Evolutionary conservation across 257 asterid genomes (phyloP).

Genomic region (Vinca minor): DNA sequence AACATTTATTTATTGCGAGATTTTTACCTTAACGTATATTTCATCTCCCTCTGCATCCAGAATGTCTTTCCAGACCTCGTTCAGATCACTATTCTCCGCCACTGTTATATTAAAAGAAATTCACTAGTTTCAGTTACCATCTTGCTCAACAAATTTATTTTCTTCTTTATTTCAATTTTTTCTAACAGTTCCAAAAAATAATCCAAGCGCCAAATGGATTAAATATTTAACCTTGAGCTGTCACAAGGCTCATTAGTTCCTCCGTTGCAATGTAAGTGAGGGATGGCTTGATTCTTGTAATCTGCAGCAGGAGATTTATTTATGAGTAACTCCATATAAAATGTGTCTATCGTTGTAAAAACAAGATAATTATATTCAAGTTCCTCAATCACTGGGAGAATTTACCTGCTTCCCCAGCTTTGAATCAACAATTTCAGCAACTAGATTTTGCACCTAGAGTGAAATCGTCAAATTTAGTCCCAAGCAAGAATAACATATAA

Average conservation of each 20-base stretch:
- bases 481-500: not conserved
- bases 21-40: conserved; percentile 76
- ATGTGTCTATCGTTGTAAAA: conserved; percentile 3
- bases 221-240: conserved; percentile 73
- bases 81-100: conserved; percentile 70
- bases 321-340: not conserved
- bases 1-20: not conserved
- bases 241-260: conserved; percentile 97
- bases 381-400: not conserved
- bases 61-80: conserved; percentile 93
- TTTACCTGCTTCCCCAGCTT: conserved; percentile 87
- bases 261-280: conserved; percentile 85
- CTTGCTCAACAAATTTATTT: not conserved
- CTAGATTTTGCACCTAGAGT: conserved; percentile 82
- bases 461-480: conserved; percentile 9
- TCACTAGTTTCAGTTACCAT: conserved; percentile 8
- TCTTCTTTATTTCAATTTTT: not conserved
- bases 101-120: conserved; percentile 37
- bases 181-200: not conserved
- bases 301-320: conserved; percentile 31
- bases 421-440: conserved; percentile 83
- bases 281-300: conserved; percentile 70
- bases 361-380: not conserved
- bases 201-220: conserved; percentile 1
- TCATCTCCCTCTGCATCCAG: conserved; percentile 92